These are phyloP conservation scores for Stemphylium vesicarium DNA, from an alignment of 2,329 filamentous ascomycete genomes.

Conservation along the genomic window DNA sequence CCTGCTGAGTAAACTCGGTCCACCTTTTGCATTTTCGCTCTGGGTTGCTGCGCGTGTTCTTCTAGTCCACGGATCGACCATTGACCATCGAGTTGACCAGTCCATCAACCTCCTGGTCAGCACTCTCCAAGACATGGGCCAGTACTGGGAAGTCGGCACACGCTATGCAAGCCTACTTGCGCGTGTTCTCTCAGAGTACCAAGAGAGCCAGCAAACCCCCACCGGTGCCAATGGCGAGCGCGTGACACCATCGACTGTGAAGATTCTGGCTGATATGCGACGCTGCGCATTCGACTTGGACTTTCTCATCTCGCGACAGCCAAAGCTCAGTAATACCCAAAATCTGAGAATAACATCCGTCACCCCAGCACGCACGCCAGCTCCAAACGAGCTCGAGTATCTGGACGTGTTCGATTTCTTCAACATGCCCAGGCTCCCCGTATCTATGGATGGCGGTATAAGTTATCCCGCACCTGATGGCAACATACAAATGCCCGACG, in stretches of 20 bases:
- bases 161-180: slow-evolving; percentile 81
- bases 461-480: slow-evolving; percentile 40
- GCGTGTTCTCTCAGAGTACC: slow-evolving; percentile 84
- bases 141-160: slow-evolving; percentile 83
- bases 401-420: slow-evolving; percentile 95
- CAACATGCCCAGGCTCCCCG: slow-evolving; percentile 78
- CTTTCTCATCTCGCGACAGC: slow-evolving; percentile 85
- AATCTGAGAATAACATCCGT: slow-evolving; percentile 42
- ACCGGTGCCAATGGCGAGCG: slow-evolving; percentile 68
- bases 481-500: slow-evolving; percentile 34
- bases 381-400: slow-evolving; percentile 84
- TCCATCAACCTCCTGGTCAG: slow-evolving; percentile 84
- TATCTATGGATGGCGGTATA: slow-evolving; percentile 42
- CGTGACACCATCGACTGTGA: slow-evolving; percentile 80
- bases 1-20: slow-evolving; percentile 80
- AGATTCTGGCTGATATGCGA: slow-evolving; percentile 89
- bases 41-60: slow-evolving; percentile 90
- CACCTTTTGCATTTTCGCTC: slow-evolving; percentile 88
- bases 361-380: slow-evolving; percentile 71
- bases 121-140: slow-evolving; percentile 78
- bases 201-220: slow-evolving; percentile 71
- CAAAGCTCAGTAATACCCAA: slow-evolving; percentile 48
- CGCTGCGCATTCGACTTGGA: slow-evolving; percentile 89
- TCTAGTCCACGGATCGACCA: slow-evolving; percentile 88
- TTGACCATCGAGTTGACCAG: slow-evolving; percentile 80